Evolutionary conservation across 306 rosid species (phyloP).

Genomic region (Lathyrus oleraceus): DNA sequence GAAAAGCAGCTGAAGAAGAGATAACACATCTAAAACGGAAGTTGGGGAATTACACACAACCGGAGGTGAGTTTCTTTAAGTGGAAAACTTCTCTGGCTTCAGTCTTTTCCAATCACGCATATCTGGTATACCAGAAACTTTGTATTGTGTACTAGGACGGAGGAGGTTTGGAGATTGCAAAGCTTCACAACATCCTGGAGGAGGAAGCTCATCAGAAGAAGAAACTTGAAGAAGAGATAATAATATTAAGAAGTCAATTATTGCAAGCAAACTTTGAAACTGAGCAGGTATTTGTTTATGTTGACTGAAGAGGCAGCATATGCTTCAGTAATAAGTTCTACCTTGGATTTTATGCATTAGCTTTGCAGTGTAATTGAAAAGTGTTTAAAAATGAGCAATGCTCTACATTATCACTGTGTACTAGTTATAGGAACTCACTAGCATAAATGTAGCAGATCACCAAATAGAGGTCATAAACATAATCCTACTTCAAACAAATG

Average conservation of each 20-base stretch:
- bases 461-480: conserved; percentile 29
- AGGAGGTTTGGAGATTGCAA: conserved; percentile 58
- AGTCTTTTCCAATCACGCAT: conserved; percentile 23
- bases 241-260: conserved; percentile 79
- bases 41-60: conserved; percentile 45
- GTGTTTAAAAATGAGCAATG: not conserved
- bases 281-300: conserved; percentile 67
- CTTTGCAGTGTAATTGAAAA: conserved; percentile 5
- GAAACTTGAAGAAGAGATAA: conserved; percentile 87
- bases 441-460: conserved; percentile 12
- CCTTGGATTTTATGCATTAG: conserved; percentile 24
- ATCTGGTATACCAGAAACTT: conserved; percentile 35
- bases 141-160: conserved; percentile 60
- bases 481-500: conserved; percentile 19
- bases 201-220: conserved; percentile 76
- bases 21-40: conserved; percentile 55
- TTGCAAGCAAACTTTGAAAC: conserved; percentile 81
- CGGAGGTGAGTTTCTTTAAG: conserved; percentile 50
- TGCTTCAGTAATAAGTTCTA: conserved; percentile 20
- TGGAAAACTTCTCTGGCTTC: conserved; percentile 3
- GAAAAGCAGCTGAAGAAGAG: conserved; percentile 83
- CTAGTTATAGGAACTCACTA: conserved; percentile 20
- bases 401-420: not conserved
- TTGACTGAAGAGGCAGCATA: conserved; percentile 24
- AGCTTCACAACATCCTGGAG: conserved; percentile 61